Evolutionary conservation across 331 rosid species (phyloP), one percentile per base, ranked within the genome.

Genomic region (Rhamnella rubrinervis): DNA sequence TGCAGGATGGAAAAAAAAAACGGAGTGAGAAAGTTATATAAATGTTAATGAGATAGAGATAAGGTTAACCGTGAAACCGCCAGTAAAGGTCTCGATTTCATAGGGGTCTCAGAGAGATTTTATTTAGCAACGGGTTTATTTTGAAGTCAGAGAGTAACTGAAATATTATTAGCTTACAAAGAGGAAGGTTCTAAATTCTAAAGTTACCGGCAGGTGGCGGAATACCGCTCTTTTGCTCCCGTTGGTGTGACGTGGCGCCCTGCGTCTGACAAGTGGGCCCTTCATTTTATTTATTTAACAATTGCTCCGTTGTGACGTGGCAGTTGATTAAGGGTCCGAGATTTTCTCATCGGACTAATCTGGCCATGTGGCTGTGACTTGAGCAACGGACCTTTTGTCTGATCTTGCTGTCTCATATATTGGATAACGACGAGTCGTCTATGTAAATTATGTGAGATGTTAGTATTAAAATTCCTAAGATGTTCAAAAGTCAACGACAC

Each of bases 301-400:
- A 26, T 1, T 26, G 35, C 35, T 31, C 35, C 0, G 35, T 31
- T 31, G 57, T 53, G 73, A 60, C 73, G 77, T 59, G 73, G 61
- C 55, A 44, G 21, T 2, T n/a, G 35, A 9, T 51, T 44, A 26
- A 2, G 5, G 2, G 35, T 23, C 74, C 40, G 67, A 38, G 35
- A 35, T 35, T 73, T 73, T 77, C 46, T 12, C 16, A 8, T 11
- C 16, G 35, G 47, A 18, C 18, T 35, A 59, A 57, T 10, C 1
- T 13, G 16, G 59, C 66, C 62, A 70, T 26, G 53, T 35, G 19
- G 35, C 21, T 11, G 6, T 51, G 38, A 31, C 35, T 31, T 41
- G 12, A 63, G 51, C n/a, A 40, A 20, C 67, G 0, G 4, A 37
- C 26, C 26, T 18, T 16, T 18, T 0, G 8, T 38, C 2, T n/a